Evolutionary conservation across 2,329 filamentous ascomycete genomes (phyloP).

Genomic region (Xylariaceae sp.): DNA sequence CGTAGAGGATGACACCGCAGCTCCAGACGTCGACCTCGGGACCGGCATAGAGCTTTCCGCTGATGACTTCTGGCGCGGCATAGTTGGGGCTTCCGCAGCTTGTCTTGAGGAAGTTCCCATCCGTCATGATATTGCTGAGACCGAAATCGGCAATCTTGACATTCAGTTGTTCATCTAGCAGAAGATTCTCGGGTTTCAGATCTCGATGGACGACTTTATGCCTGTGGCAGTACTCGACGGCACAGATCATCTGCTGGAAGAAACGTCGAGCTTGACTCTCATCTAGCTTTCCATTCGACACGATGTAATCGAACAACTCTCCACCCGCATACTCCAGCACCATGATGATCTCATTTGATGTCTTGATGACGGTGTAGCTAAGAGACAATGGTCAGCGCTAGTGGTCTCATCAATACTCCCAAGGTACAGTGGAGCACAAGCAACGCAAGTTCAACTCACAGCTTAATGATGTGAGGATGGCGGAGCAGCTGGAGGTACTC

Average conservation of each 20-base stretch:
- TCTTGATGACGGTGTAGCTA: constrained; percentile 96
- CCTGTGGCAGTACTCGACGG: constrained; percentile 96
- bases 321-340: constrained; percentile 96
- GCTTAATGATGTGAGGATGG: constrained; percentile 98
- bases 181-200: constrained; percentile 92
- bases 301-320: constrained; percentile 97
- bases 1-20: constrained; percentile 86
- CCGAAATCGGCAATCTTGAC: constrained; percentile 99
- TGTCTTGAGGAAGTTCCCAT: constrained; percentile 98
- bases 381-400: constrained; percentile 23
- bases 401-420: neutral
- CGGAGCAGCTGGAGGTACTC: constrained; percentile 94
- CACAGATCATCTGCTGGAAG: constrained; percentile 98
- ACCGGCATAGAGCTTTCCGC: constrained; percentile 93
- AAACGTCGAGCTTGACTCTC: constrained; percentile 93
- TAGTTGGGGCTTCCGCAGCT: constrained; percentile 99
- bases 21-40: constrained; percentile 99
- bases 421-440: neutral
- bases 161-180: constrained; percentile 92
- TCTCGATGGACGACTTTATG: constrained; percentile 99
- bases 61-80: constrained; percentile 95
- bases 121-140: constrained; percentile 99
- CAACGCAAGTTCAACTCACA: constrained; percentile 55
- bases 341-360: constrained; percentile 94
- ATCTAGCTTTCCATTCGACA: constrained; percentile 86